These are phyloP conservation scores for Collybiopsis luxurians DNA, from an alignment of 768 basidiomycete species.

Conservation along the genomic window DNA sequence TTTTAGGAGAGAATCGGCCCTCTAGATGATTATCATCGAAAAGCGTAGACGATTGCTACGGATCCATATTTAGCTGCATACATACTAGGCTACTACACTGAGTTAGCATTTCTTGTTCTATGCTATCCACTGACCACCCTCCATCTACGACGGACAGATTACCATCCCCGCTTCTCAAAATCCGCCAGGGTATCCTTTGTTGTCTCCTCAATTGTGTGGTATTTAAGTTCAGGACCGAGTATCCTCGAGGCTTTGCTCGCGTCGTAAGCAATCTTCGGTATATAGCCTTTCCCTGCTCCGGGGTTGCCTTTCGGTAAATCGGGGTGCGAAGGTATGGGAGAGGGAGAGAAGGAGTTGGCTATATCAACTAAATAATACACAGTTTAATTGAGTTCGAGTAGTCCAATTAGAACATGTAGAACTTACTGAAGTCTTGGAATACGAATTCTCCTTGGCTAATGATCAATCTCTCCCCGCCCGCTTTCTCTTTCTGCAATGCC, in stretches of 20 bases:
- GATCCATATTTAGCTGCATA: no score
- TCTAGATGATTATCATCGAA: no score
- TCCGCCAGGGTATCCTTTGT: conserved; percentile 28
- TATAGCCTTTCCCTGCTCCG: conserved; percentile 20
- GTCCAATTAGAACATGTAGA: background rate
- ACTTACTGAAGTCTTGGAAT: conserved; percentile 37
- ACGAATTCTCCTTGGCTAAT: conserved; percentile 22
- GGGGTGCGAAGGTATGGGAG: conserved; percentile 20
- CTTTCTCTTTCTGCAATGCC: conserved; percentile 42
- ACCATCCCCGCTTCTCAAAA: conserved; percentile 33
- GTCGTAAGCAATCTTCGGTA: conserved; percentile 22
- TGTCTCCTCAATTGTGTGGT: conserved; percentile 26
- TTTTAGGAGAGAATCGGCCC: no score
- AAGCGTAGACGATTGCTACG: no score
- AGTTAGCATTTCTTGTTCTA: no score
- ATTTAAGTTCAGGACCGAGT: conserved; percentile 25
- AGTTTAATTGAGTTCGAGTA: background rate
- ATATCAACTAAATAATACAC: conserved; percentile 27
- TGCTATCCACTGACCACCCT: no score
- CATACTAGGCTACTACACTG: background rate
- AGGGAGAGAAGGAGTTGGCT: conserved; percentile 24
- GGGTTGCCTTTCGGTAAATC: conserved; percentile 25
- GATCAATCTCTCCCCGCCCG: conserved; percentile 49
- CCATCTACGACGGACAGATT: no score
- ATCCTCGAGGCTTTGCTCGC: conserved; percentile 25